Evolutionary conservation across 139 green algal genomes (phyloP), one percentile per base, ranked within the genome.

Genomic region (Tetraselmis chui): DNA sequence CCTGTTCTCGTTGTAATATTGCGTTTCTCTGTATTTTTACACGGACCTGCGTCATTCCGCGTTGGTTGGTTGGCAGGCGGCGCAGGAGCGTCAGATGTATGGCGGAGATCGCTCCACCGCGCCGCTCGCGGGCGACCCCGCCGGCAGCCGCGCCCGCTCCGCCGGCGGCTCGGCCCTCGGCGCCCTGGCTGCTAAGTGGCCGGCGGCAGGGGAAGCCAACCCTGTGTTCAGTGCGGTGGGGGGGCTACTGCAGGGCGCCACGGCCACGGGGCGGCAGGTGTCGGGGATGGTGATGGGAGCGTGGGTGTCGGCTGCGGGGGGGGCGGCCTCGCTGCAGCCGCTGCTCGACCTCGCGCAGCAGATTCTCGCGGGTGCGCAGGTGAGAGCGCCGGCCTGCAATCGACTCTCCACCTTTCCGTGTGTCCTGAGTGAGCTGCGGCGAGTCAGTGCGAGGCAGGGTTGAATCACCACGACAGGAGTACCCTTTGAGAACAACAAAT

Each of bases 211-310:
- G 22, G 30, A 87, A 23, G 25, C 84, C 29, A 26, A 59, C 27
- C 28, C 26, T 1, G 29, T 83, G 28, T 29, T 84, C 5, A 25
- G 26, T 18, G 80, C 82, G 28, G 29, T 85, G 58, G 28, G 31
- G 58, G 82, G 18, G n/a, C 79, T 85, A 0, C 79, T 82, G 26
- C 27, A 74, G 74, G 59, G 18, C n/a, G 26, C 31, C 24, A 26
- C 31, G 27, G 31, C 30, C 28, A 76, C 29, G 25, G 26, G 28
- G 27, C 22, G 59, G n/a, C 76, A 83, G 75, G 32, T 87, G 67
- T 28, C 83, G 32, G 75, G 79, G 1, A 76, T 85, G 83, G 45
- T 83, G 26, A 77, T 80, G 28, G 76, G 74, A 23, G 83, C 30
- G 29, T 83, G 80, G 83, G 59, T 87, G 1, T 27, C 2, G 1